Conservation (phyloP, 371 early-diverging fungal species). For the Syncephalastrum monosporum region DNA sequence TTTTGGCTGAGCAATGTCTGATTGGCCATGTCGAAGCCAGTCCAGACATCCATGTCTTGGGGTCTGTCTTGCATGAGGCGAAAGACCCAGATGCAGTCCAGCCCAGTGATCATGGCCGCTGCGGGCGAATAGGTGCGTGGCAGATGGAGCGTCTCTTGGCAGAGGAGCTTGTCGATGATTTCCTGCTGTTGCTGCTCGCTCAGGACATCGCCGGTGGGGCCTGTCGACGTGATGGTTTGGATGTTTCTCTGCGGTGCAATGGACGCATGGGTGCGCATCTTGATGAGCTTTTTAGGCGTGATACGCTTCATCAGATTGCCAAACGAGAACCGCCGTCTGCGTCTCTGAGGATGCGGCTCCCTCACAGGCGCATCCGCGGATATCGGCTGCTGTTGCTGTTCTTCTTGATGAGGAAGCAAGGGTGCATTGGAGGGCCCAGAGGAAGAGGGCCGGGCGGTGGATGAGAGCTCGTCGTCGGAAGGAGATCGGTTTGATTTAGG, state of each 20-base stretch:
- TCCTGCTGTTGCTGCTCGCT: slow-evolving; percentile 16
- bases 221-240: slow-evolving; percentile 1
- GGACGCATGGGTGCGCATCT: too few species aligned
- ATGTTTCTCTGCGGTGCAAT: background rate
- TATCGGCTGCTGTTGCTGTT: background rate
- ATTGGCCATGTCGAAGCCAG: slow-evolving; percentile 32
- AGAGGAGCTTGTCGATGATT: background rate
- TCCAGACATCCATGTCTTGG: slow-evolving; percentile 20
- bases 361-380: background rate
- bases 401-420: background rate
- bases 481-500: background rate
- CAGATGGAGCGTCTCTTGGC: background rate
- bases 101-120: slow-evolving; percentile 11
- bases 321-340: too few species aligned
- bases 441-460: background rate
- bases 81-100: slow-evolving; percentile 37
- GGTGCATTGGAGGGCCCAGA: background rate
- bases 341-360: background rate
- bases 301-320: too few species aligned
- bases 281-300: too few species aligned
- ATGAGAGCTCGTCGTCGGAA: background rate
- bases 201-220: slow-evolving; percentile 20
- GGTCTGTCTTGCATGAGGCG: slow-evolving; percentile 3
- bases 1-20: slow-evolving; percentile 18
- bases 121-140: background rate